Conservation (phyloP, 768 basidiomycete genomes). For the Hirschioporus abietinus region DNA sequence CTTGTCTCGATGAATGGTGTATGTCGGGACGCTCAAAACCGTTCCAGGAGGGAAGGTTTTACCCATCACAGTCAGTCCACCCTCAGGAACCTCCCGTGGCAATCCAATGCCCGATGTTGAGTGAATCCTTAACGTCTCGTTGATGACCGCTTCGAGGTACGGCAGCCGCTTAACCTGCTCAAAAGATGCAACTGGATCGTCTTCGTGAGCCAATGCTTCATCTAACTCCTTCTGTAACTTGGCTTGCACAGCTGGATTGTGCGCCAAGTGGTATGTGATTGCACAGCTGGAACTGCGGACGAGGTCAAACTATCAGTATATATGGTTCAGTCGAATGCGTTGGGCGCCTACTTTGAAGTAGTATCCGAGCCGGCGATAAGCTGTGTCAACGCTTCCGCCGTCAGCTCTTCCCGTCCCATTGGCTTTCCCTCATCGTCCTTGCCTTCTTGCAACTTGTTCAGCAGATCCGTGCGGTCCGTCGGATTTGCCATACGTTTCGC, state of each 20-base stretch:
- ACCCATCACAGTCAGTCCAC: slow-evolving; percentile 55
- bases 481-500: slow-evolving; percentile 63
- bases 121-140: slow-evolving; percentile 81
- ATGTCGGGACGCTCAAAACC: slow-evolving; percentile 75
- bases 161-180: slow-evolving; percentile 69
- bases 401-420: slow-evolving; percentile 79
- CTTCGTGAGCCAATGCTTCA: slow-evolving; percentile 50
- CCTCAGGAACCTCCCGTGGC: slow-evolving; percentile 71
- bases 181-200: slow-evolving; percentile 55
- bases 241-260: slow-evolving; percentile 54
- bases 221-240: slow-evolving; percentile 77
- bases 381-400: slow-evolving; percentile 82
- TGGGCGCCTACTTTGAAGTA: slow-evolving; percentile 71
- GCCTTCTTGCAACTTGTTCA: slow-evolving; percentile 75
- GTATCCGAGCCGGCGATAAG: slow-evolving; percentile 90
- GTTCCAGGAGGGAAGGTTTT: slow-evolving; percentile 68
- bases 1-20: slow-evolving; percentile 73
- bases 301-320: neutral
- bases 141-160: slow-evolving; percentile 83
- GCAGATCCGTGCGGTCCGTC: slow-evolving; percentile 71
- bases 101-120: slow-evolving; percentile 82
- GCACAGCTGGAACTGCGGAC: slow-evolving; percentile 75
- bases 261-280: slow-evolving; percentile 79
- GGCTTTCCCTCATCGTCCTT: slow-evolving; percentile 73
- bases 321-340: neutral